These are phyloP conservation scores for Diaporthe ilicicola DNA, from an alignment of 2,329 filamentous ascomycete species.

Conservation along the genomic window DNA sequence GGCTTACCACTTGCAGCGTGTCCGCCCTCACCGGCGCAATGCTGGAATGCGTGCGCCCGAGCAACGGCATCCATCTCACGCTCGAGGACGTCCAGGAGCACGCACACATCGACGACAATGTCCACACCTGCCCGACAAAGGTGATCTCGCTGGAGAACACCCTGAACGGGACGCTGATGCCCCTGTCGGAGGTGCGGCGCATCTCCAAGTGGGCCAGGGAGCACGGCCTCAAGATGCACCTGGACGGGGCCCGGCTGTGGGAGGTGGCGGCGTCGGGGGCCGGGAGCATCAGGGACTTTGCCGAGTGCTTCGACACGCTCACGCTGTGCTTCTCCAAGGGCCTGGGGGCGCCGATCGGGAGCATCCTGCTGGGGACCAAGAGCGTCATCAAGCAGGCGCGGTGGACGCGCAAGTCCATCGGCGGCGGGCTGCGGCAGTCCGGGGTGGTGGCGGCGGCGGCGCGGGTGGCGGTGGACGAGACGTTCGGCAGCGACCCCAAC, in stretches of 20 bases:
- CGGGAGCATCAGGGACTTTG: slow-evolving; percentile 51
- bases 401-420: slow-evolving; percentile 83
- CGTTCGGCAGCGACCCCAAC: slow-evolving; percentile 68
- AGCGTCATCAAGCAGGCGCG: slow-evolving; percentile 71
- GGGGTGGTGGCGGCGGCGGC: slow-evolving; percentile 81
- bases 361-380: slow-evolving; percentile 54
- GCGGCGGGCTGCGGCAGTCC: slow-evolving; percentile 79
- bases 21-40: slow-evolving; percentile 77
- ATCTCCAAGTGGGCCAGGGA: slow-evolving; percentile 76
- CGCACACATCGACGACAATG: slow-evolving; percentile 71
- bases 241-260: slow-evolving; percentile 62
- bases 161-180: slow-evolving; percentile 80
- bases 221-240: slow-evolving; percentile 55
- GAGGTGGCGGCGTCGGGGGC: slow-evolving; percentile 56
- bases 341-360: slow-evolving; percentile 61
- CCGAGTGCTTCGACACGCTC: slow-evolving; percentile 62
- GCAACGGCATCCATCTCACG: slow-evolving; percentile 77
- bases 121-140: slow-evolving; percentile 81
- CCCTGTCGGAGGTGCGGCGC: slow-evolving; percentile 72
- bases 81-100: slow-evolving; percentile 77
- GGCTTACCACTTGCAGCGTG: slow-evolving; percentile 56
- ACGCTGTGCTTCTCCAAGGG: slow-evolving; percentile 66
- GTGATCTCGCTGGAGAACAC: slow-evolving; percentile 90
- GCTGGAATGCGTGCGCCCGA: slow-evolving; percentile 71
- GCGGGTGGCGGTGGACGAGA: slow-evolving; percentile 80